Evolutionary conservation across 2,329 filamentous ascomycete genomes (phyloP).

Genomic region (Cladosporium colombiae): DNA sequence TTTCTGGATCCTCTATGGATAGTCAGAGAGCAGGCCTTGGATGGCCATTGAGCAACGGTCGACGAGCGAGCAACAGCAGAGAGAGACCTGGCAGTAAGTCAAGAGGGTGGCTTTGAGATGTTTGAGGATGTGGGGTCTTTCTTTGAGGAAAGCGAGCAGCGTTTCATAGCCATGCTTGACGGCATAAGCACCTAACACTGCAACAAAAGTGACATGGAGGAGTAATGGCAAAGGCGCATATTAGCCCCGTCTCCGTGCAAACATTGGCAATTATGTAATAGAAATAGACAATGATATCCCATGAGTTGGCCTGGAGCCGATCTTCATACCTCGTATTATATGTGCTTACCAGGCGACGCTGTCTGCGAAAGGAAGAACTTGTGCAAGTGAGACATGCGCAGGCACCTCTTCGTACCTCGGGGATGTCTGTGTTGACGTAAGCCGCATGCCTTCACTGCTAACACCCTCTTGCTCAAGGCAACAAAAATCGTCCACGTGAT

Average conservation of each 20-base stretch:
- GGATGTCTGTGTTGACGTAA: not conserved
- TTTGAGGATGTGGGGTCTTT: not conserved
- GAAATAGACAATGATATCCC: not conserved
- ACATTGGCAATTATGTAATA: not conserved
- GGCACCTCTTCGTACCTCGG: not conserved
- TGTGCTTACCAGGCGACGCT: not conserved
- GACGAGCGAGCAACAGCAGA: not conserved
- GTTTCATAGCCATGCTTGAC: not conserved
- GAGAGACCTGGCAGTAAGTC: constrained; percentile 3
- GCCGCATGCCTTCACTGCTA: not conserved
- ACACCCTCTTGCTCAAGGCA: not conserved
- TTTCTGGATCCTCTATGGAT: constrained; percentile 9
- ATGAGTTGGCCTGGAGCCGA: not conserved
- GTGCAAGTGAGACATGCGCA: not conserved
- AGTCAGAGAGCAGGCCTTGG: constrained; percentile 15
- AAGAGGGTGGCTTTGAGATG: constrained; percentile 10
- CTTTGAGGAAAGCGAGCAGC: not conserved
- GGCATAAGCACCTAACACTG: not conserved
- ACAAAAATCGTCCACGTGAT: not conserved
- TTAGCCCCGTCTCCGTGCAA: not conserved
- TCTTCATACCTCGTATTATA: not conserved
- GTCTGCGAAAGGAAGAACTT: not conserved
- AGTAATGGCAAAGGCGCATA: not conserved
- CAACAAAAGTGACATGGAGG: not conserved
- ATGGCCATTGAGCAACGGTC: constrained; percentile 13